Evolutionary conservation across 2,329 filamentous ascomycete species (phyloP).

Genomic region (Beauveria varroae): DNA sequence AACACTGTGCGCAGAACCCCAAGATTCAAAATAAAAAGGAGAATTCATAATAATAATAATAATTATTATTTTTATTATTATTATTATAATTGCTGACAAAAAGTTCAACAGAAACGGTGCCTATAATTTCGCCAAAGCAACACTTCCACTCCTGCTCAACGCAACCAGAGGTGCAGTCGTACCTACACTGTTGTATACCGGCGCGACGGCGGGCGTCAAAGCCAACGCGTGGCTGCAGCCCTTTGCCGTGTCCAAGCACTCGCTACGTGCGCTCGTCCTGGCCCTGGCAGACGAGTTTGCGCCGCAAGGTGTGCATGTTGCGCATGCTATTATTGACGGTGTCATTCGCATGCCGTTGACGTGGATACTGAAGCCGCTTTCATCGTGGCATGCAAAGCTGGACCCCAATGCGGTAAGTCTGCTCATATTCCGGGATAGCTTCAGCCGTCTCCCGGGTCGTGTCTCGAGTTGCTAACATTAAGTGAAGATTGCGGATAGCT

Average conservation of each 20-base stretch:
- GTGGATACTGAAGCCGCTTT: conserved; percentile 10
- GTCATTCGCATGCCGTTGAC: conserved; percentile 12
- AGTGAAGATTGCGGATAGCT: conserved; percentile 9
- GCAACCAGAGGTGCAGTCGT: neutral
- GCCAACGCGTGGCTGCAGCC: conserved; percentile 13
- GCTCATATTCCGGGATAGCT: too few relatives aligned
- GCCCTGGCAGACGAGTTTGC: conserved; percentile 4
- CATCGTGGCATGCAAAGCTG: conserved; percentile 10
- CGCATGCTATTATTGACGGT: conserved; percentile 11
- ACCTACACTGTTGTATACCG: conserved; percentile 9
- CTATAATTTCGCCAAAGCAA: conserved; percentile 3
- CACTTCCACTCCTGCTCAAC: conserved; percentile 7
- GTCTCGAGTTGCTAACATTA: neutral
- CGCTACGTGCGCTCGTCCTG: neutral
- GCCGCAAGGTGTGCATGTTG: conserved; percentile 11
- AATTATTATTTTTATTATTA: too few relatives aligned
- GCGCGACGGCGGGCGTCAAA: conserved; percentile 10
- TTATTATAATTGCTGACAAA: neutral
- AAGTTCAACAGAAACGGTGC: neutral
- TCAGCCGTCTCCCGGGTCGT: neutral
- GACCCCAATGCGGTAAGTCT: conserved; percentile 7
- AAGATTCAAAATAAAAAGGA: too few relatives aligned
- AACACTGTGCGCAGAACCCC: neutral
- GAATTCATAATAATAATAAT: too few relatives aligned
- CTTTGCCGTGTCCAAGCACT: conserved; percentile 7